These are phyloP conservation scores for Entomortierella chlamydospora DNA, from an alignment of 192 early-diverging fungal genomes.

Conservation along the genomic window DNA sequence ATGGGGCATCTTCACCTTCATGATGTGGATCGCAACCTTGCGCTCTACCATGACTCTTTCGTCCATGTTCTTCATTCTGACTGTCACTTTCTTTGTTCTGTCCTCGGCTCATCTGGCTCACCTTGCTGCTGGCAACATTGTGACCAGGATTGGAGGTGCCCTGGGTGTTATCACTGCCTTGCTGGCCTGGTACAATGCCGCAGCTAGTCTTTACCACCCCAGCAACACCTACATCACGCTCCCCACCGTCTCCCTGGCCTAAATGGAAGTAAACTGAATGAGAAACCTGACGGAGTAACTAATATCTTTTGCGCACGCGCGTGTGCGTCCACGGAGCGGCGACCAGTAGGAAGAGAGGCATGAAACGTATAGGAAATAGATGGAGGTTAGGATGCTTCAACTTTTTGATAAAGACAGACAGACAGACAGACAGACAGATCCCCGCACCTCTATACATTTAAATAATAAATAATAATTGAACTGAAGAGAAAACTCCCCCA, in stretches of 20 bases:
- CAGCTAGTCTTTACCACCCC: constrained; percentile 67
- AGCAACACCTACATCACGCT: constrained; percentile 67
- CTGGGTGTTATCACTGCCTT: constrained; percentile 80
- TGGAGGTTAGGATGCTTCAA: background rate
- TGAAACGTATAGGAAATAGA: background rate
- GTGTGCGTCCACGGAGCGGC: background rate
- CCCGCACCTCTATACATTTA: too few species aligned
- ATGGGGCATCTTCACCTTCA: constrained; percentile 78
- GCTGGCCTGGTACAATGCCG: constrained; percentile 82
- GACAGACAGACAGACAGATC: too few species aligned
- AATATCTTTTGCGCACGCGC: too few species aligned
- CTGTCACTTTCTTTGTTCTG: constrained; percentile 77
- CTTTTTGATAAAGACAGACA: too few species aligned
- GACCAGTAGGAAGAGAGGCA: too few species aligned
- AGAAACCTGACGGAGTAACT: background rate
- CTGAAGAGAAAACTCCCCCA: too few species aligned
- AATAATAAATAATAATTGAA: too few species aligned
- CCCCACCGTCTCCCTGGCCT: constrained; percentile 47
- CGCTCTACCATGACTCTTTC: constrained; percentile 72
- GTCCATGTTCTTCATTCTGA: constrained; percentile 74
- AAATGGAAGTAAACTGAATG: background rate
- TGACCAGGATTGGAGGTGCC: constrained; percentile 69
- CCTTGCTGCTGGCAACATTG: constrained; percentile 59
- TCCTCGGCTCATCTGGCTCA: constrained; percentile 69
- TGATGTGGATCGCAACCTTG: constrained; percentile 74